Evolutionary conservation across 768 basidiomycete species (phyloP).

Genomic region (Termitomyces sp.): DNA sequence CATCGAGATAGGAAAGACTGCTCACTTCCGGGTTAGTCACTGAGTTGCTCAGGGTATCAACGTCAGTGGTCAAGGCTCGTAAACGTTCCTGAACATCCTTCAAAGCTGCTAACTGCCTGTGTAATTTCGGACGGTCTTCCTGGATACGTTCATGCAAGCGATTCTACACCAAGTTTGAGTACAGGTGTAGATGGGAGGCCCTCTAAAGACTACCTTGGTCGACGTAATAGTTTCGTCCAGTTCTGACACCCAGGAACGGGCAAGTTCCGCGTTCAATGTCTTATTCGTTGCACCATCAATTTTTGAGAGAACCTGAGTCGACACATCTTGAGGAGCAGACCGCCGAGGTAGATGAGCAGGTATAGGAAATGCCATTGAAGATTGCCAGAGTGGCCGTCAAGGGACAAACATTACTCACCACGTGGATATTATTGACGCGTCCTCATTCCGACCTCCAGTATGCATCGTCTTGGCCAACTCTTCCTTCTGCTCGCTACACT

Average conservation of each 20-base stretch:
- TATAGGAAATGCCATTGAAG: slow-evolving; percentile 68
- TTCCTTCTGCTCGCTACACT: slow-evolving; percentile 41
- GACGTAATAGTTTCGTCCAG: slow-evolving; percentile 64
- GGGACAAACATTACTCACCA: slow-evolving; percentile 11
- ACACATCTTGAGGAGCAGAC: slow-evolving; percentile 54
- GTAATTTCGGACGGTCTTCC: slow-evolving; percentile 55
- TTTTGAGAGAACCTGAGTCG: slow-evolving; percentile 65
- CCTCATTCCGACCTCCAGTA: slow-evolving; percentile 18
- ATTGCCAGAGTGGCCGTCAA: slow-evolving; percentile 8
- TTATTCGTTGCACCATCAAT: slow-evolving; percentile 57
- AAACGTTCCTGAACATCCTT: slow-evolving; percentile 59
- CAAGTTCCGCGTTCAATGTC: slow-evolving; percentile 53
- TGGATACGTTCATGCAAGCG: slow-evolving; percentile 72
- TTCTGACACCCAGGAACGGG: slow-evolving; percentile 65
- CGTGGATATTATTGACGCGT: slow-evolving; percentile 12
- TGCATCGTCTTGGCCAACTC: slow-evolving; percentile 43
- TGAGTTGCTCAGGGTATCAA: slow-evolving; percentile 42
- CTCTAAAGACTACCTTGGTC: slow-evolving; percentile 53
- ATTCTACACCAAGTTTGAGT: slow-evolving; percentile 32
- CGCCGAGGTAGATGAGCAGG: slow-evolving; percentile 71
- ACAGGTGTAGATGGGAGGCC: background rate
- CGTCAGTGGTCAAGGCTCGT: slow-evolving; percentile 41
- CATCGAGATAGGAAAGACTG: background rate
- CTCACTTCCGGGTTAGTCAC: slow-evolving; percentile 60
- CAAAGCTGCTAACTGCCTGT: slow-evolving; percentile 56